Evolutionary conservation across 441 rosid genomes (phyloP).

Genomic region (Hura crepitans): DNA sequence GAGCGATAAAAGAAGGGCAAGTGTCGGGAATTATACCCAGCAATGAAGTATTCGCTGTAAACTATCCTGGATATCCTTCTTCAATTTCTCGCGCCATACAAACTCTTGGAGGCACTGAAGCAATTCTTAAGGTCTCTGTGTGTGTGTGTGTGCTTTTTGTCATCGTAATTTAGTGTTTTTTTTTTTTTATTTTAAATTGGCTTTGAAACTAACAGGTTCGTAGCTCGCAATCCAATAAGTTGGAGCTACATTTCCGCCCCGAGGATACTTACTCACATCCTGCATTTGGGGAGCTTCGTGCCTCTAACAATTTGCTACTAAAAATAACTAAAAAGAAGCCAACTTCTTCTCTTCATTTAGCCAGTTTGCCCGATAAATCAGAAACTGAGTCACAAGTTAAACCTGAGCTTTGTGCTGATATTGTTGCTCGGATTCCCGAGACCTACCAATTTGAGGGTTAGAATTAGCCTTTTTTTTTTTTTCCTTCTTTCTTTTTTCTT

Average conservation of each 20-base stretch:
- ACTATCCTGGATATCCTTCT: constrained; percentile 77
- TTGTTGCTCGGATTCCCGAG: constrained; percentile 64
- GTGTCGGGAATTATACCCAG: constrained; percentile 56
- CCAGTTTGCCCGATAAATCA: constrained; percentile 21
- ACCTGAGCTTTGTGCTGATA: constrained; percentile 54
- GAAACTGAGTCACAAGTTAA: constrained; percentile 23
- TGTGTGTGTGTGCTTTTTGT: background rate
- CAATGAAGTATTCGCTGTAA: constrained; percentile 51
- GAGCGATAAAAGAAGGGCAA: constrained; percentile 54
- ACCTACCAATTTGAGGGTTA: constrained; percentile 75
- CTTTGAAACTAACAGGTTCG: constrained; percentile 42
- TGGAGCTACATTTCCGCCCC: constrained; percentile 84
- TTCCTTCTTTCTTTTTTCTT: background rate
- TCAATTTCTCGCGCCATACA: constrained; percentile 58
- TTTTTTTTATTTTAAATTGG: background rate
- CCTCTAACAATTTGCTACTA: constrained; percentile 49
- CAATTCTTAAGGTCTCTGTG: constrained; percentile 39
- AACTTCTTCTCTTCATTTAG: constrained; percentile 20
- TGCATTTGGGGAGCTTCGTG: constrained; percentile 59
- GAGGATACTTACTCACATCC: constrained; percentile 90
- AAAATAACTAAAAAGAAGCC: constrained; percentile 49
- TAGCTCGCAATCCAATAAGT: constrained; percentile 45
- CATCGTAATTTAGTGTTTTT: too few species aligned
- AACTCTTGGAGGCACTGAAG: constrained; percentile 72
- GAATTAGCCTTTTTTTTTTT: constrained; percentile 6